A percentile compares a stretch with the other conserved stretches of the same genome.
These are phyloP conservation scores for Dothiorella sarmentorum DNA, from an alignment of 2,329 filamentous ascomycete species.

Conservation along the genomic window DNA sequence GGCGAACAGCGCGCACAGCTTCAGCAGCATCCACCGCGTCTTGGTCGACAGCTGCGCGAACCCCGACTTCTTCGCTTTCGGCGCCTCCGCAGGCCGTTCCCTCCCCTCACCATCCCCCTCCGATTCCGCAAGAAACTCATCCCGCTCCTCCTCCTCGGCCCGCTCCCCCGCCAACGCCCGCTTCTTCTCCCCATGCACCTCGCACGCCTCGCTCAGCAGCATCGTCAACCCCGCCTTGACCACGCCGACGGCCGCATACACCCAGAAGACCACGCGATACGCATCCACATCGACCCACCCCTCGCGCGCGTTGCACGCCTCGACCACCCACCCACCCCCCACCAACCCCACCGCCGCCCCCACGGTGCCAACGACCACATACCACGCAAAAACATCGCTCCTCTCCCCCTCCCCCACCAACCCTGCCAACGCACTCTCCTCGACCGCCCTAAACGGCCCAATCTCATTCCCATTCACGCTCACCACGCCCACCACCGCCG, in stretches of 20 bases:
- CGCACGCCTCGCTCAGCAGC: slow-evolving; percentile 39
- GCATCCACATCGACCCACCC: slow-evolving; percentile 39
- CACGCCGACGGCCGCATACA: slow-evolving; percentile 41
- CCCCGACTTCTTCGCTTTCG: background rate
- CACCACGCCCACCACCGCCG: slow-evolving; percentile 38
- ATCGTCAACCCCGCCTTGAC: slow-evolving; percentile 38
- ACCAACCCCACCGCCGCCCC: slow-evolving; percentile 34
- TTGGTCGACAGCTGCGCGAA: slow-evolving; percentile 57
- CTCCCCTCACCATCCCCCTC: slow-evolving; percentile 22
- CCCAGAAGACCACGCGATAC: slow-evolving; percentile 42
- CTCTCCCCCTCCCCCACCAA: slow-evolving; percentile 31
- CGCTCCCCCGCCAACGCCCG: slow-evolving; percentile 21
- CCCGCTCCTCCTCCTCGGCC: slow-evolving; percentile 25
- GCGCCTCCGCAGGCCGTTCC: slow-evolving; percentile 11
- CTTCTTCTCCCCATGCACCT: slow-evolving; percentile 23
- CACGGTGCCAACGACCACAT: slow-evolving; percentile 37
- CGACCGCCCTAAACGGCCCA: slow-evolving; percentile 40
- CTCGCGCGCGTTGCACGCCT: slow-evolving; percentile 27
- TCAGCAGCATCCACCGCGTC: slow-evolving; percentile 54
- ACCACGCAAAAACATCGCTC: slow-evolving; percentile 40
- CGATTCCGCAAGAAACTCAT: slow-evolving; percentile 19
- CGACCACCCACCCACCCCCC: slow-evolving; percentile 37
- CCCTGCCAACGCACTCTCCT: slow-evolving; percentile 38
- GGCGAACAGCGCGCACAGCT: slow-evolving; percentile 64
- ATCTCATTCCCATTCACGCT: slow-evolving; percentile 40